Evolutionary conservation across 2,329 filamentous ascomycete genomes (phyloP).

Genomic region (Arthrobotrys conoides): DNA sequence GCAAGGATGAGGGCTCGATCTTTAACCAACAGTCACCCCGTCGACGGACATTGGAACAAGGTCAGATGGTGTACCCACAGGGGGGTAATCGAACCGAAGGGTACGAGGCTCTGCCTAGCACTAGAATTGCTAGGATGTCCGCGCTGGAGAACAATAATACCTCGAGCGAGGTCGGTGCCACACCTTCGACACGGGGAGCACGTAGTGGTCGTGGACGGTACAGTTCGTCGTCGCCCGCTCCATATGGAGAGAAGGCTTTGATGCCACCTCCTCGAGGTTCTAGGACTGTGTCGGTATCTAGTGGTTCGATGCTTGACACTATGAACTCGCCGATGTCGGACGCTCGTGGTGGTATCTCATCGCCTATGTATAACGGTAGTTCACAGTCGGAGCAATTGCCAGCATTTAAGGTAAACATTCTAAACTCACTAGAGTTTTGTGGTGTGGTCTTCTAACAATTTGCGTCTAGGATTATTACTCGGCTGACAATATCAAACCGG

Average conservation of each 20-base stretch:
- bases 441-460: conserved; percentile 17
- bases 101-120: conserved; percentile 84
- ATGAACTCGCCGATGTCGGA: conserved; percentile 79
- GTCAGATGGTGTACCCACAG: conserved; percentile 64
- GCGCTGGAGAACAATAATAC: conserved; percentile 81
- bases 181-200: conserved; percentile 70
- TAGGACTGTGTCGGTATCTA: conserved; percentile 90
- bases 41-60: conserved; percentile 68
- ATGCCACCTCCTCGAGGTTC: conserved; percentile 69
- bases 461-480: conserved; percentile 86
- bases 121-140: conserved; percentile 94
- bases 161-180: conserved; percentile 48
- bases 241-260: conserved; percentile 58
- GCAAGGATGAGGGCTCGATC: conserved; percentile 74
- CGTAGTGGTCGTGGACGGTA: conserved; percentile 49
- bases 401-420: conserved; percentile 79
- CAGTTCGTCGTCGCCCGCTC: conserved; percentile 47
- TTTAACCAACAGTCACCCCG: conserved; percentile 90
- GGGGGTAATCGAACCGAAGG: conserved; percentile 68
- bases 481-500: conserved; percentile 92
- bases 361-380: conserved; percentile 84
- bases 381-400: conserved; percentile 95
- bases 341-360: conserved; percentile 82
- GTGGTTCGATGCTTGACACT: conserved; percentile 80
- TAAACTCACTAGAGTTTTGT: not conserved